A percentile compares a stretch with the other conserved stretches of the same genome.
These are phyloP conservation scores for Yamadazyma dendronema DNA, from an alignment of 1,139 yeast genomes.

Conservation along the genomic window DNA sequence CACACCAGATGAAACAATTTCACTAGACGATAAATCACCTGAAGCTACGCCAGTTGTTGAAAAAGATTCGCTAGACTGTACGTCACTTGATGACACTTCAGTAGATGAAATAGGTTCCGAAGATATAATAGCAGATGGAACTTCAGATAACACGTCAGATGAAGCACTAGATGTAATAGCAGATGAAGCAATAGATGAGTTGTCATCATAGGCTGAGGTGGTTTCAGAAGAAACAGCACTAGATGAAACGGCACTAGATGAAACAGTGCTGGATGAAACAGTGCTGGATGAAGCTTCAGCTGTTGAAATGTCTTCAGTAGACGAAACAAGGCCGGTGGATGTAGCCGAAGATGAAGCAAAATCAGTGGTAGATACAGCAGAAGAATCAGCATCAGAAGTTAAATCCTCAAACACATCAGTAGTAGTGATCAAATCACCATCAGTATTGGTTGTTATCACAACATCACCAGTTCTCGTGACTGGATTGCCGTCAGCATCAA, in stretches of 20 bases:
- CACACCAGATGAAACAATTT: not conserved
- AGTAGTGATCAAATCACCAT: constrained; percentile 10
- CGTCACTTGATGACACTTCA: not conserved
- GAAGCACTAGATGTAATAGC: not conserved
- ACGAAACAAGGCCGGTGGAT: not conserved
- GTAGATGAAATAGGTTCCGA: constrained; percentile 3
- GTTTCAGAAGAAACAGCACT: constrained; percentile 7
- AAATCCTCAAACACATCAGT: constrained; percentile 10
- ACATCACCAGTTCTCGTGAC: constrained; percentile 7
- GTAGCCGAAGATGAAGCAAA: not conserved
- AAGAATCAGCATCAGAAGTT: constrained; percentile 9
- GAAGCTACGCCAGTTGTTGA: not conserved
- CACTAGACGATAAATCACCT: not conserved
- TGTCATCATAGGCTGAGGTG: not conserved
- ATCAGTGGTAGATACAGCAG: constrained; percentile 9
- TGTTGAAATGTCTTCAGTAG: not conserved
- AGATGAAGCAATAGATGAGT: too few species aligned
- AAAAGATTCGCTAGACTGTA: too few species aligned
- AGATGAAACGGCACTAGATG: constrained; percentile 1
- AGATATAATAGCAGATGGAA: too few species aligned
- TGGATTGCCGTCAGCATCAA: constrained; percentile 2
- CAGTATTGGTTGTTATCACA: constrained; percentile 12
- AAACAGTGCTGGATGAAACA: not conserved
- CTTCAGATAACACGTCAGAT: not conserved
- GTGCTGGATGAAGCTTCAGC: not conserved